These are phyloP conservation scores for Neurospora sp. DNA, from an alignment of 495 filamentous ascomycete species.

Conservation along the genomic window DNA sequence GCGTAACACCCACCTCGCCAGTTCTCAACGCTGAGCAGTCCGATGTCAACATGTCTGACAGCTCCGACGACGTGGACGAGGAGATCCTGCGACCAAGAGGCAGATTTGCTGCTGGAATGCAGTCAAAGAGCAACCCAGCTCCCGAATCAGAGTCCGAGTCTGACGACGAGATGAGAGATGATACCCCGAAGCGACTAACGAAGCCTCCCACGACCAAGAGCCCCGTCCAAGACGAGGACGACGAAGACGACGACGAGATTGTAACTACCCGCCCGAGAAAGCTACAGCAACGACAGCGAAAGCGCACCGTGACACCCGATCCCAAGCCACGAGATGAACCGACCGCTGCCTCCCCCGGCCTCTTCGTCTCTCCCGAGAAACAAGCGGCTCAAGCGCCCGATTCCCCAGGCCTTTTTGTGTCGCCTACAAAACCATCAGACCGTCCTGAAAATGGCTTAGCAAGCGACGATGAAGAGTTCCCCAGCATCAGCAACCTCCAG, in stretches of 20 bases:
- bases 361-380: constrained; percentile 26
- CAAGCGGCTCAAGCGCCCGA: constrained; percentile 5
- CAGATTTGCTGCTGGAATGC: constrained; percentile 61
- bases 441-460: constrained; percentile 25
- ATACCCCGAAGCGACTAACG: constrained; percentile 7
- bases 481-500: constrained; percentile 25
- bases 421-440: constrained; percentile 21
- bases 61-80: constrained; percentile 22
- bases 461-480: constrained; percentile 34
- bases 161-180: constrained; percentile 13
- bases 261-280: constrained; percentile 21
- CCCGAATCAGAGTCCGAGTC: constrained; percentile 12
- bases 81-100: constrained; percentile 52
- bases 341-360: constrained; percentile 23
- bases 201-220: constrained; percentile 10
- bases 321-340: constrained; percentile 1
- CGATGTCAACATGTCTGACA: constrained; percentile 1
- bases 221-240: constrained; percentile 6
- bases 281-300: constrained; percentile 17
- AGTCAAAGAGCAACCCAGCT: constrained; percentile 18
- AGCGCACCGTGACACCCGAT: constrained; percentile 27
- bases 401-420: constrained; percentile 32
- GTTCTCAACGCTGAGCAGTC: background rate
- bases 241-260: constrained; percentile 20
- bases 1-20: constrained; percentile 11